Base-by-base conservation (phyloP, 2,329 filamentous ascomycete genomes). In the Mycosphaerelloides madeirae region DNA sequence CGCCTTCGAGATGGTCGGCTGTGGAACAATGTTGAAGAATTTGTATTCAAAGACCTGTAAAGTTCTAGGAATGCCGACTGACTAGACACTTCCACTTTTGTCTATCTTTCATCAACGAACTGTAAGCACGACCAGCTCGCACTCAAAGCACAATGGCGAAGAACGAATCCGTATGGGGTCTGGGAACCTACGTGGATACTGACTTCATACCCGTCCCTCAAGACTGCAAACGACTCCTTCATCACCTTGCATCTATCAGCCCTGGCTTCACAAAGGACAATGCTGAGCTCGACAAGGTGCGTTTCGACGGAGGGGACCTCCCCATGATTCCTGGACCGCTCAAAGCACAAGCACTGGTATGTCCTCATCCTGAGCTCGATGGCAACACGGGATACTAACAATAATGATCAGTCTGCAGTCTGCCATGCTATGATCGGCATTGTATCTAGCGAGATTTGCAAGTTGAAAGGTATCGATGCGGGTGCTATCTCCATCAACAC, bases 401-500 rank as follows among this genome's bases (percentile, higher is more conserved):
- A 9, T 6, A 25, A 25, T 35, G 11, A 12, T 3, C 15, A 35
- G 32, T 55, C 65, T 4, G 65, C 69, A 3, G 68, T 64, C 14
- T 49, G 72, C 3, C 67, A 71, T 43, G 67, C 65, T 8, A 70
- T 72, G 68, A 59, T 57, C 34, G 69, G 69, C 13, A 45, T 71
- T 3, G 58, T 70, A 14, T 67, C 50, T 3, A 62, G 67, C 33
- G 68, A 71, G 41, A 61, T 71, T 9, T 48, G 68, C 1, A 57
- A 52, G 11, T 44, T 61, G n/a, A 55, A 57, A 32, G 56, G 57
- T 8, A 41, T 36, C 12, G 43, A 32, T 44, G 50, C 40, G 31
- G 58, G 44, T 13, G 38, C 52, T 12, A 54, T 73, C 18, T 63
- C 56, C 0, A 61, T 76, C 41, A 65, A 75, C 50, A 74, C 71